phyloP scores from a whole-genome alignment of 176 grass and related monocot genomes.

The Zea mays region DNA sequence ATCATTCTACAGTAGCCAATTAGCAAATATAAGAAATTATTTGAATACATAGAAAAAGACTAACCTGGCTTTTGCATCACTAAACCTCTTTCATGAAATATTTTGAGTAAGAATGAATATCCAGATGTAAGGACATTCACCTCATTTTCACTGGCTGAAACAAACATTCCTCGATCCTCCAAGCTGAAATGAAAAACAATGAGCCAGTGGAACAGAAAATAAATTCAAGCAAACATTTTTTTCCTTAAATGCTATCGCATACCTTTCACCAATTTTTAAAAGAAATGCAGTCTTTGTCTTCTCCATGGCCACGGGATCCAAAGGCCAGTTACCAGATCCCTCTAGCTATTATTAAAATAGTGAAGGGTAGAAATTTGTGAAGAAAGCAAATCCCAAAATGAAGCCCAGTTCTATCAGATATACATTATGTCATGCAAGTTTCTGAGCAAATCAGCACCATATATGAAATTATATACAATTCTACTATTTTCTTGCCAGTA shows the following conservation, averaged over 20 bases:
- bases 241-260: slow-evolving; percentile 29
- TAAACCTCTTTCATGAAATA: slow-evolving; percentile 81
- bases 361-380: slow-evolving; percentile 23
- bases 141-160: slow-evolving; percentile 80
- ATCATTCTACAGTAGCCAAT: slow-evolving; percentile 3
- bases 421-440: slow-evolving; percentile 25
- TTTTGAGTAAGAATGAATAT: slow-evolving; percentile 89
- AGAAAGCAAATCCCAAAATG: slow-evolving; percentile 17
- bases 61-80: slow-evolving; percentile 67
- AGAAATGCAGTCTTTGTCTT: slow-evolving; percentile 93
- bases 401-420: slow-evolving; percentile 6
- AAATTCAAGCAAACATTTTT: slow-evolving; percentile 25
- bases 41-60: slow-evolving; percentile 27
- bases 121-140: slow-evolving; percentile 82
- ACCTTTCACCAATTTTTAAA: slow-evolving; percentile 97
- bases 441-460: neutral
- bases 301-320: slow-evolving; percentile 82
- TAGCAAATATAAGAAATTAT: slow-evolving; percentile 17
- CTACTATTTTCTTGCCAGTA: neutral
- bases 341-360: slow-evolving; percentile 63
- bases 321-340: slow-evolving; percentile 94
- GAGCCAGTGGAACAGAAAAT: slow-evolving; percentile 22
- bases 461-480: neutral
- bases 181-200: slow-evolving; percentile 56
- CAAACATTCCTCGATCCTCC: slow-evolving; percentile 65